phyloP scores from a whole-genome alignment of 1,284 basidiomycete genomes.

The Athelia sp. region DNA sequence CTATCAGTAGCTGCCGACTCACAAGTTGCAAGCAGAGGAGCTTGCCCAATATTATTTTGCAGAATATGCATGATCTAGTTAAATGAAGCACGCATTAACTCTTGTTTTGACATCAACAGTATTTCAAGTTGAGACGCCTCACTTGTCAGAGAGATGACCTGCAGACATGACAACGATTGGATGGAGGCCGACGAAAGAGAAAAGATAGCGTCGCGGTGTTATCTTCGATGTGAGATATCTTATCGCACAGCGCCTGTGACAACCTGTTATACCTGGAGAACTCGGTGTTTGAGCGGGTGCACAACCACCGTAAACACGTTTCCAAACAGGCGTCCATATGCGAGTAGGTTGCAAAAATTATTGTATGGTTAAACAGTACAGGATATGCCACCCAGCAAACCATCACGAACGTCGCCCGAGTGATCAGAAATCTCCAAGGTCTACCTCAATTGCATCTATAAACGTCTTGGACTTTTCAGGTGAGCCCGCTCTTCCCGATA shows the following conservation, averaged over 20 bases:
- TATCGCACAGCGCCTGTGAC: no score
- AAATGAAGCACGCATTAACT: no score
- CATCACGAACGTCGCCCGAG: conserved; percentile 7
- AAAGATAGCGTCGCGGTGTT: no score
- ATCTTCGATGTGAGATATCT: no score
- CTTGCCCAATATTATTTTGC: not conserved
- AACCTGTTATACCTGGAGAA: no score
- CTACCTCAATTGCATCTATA: conserved; percentile 66
- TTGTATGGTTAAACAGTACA: conserved; percentile 3
- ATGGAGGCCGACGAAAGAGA: no score
- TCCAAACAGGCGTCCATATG: no score
- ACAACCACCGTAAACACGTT: no score
- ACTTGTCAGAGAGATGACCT: not conserved
- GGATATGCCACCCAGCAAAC: conserved; percentile 5
- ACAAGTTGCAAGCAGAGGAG: no score
- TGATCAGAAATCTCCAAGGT: conserved; percentile 76
- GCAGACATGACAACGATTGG: not conserved
- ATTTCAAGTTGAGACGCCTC: not conserved
- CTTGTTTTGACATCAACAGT: no score
- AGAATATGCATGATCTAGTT: not conserved
- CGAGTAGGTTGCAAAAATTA: conserved; percentile 1
- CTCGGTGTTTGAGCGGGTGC: no score
- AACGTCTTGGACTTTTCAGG: conserved; percentile 39
- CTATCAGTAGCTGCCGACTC: no score
- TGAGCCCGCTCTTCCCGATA: conserved; percentile 14